phyloP scores from a whole-genome alignment of 2,329 filamentous ascomycete species.

The Botrytis fragariae region DNA sequence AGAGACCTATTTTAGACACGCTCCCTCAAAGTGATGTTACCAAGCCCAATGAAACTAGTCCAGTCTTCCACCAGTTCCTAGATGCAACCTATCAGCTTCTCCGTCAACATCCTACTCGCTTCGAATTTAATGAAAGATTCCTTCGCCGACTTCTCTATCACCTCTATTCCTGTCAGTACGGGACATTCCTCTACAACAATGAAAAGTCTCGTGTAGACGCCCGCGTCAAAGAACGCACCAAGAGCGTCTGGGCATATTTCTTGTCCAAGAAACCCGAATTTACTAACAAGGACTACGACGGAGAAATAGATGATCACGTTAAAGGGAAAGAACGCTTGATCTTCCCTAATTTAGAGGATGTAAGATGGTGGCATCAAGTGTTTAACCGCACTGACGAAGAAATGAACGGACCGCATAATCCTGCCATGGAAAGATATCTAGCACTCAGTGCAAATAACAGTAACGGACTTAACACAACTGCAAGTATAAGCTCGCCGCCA shows the following conservation, averaged over 20 bases:
- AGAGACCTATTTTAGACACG: slow-evolving; percentile 39
- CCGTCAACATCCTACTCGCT: slow-evolving; percentile 79
- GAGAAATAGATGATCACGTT: slow-evolving; percentile 71
- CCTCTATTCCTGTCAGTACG: slow-evolving; percentile 93
- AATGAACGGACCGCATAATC: slow-evolving; percentile 74
- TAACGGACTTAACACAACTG: slow-evolving; percentile 7
- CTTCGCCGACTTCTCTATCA: slow-evolving; percentile 87
- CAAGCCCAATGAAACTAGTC: slow-evolving; percentile 84
- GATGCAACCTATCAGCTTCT: slow-evolving; percentile 91
- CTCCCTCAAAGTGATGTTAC: slow-evolving; percentile 59
- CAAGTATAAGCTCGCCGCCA: slow-evolving; percentile 5
- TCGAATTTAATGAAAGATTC: slow-evolving; percentile 96
- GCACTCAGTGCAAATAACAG: slow-evolving; percentile 13
- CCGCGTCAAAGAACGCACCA: slow-evolving; percentile 66
- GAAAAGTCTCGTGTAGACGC: slow-evolving; percentile 81
- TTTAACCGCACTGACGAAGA: slow-evolving; percentile 87
- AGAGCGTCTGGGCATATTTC: slow-evolving; percentile 96
- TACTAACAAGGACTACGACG: slow-evolving; percentile 74
- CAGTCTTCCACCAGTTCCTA: slow-evolving; percentile 96
- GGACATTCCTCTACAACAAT: slow-evolving; percentile 92
- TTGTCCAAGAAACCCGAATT: slow-evolving; percentile 78
- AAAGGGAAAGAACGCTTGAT: slow-evolving; percentile 80
- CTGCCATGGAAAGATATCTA: slow-evolving; percentile 42
- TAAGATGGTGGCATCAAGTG: slow-evolving; percentile 90
- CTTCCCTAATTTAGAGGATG: slow-evolving; percentile 71